Conservation (phyloP, 108 stramenopile genomes). For the Nitzschia sp. region DNA sequence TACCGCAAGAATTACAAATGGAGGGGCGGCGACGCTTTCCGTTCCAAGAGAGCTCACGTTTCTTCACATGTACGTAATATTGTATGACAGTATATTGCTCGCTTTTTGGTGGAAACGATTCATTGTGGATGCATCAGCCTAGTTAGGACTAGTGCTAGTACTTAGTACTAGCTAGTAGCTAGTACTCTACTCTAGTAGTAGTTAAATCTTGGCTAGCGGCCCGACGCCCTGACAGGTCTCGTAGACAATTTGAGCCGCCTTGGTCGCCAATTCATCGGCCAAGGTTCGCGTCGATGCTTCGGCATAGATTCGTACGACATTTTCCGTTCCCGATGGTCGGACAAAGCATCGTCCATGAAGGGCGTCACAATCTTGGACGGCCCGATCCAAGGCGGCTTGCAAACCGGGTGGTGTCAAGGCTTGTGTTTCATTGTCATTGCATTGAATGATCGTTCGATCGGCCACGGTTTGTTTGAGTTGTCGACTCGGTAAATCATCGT, state of each 20-base stretch:
- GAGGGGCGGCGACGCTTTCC: too few relatives aligned
- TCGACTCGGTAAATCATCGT: constrained; percentile 91
- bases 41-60: too few relatives aligned
- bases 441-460: constrained; percentile 79
- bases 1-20: too few relatives aligned
- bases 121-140: too few relatives aligned
- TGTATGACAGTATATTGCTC: too few relatives aligned
- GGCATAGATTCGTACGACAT: constrained; percentile 98
- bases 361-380: constrained; percentile 38
- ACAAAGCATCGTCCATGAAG: constrained; percentile 84
- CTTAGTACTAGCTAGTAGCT: too few relatives aligned
- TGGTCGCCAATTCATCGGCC: constrained; percentile 69
- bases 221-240: constrained; percentile 71
- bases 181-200: neutral
- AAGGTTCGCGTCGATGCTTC: constrained; percentile 76
- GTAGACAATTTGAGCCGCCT: constrained; percentile 72
- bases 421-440: constrained; percentile 91
- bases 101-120: too few relatives aligned
- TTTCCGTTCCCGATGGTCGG: constrained; percentile 98
- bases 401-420: constrained; percentile 72
- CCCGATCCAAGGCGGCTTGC: constrained; percentile 84
- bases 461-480: constrained; percentile 93
- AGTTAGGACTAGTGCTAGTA: too few relatives aligned
- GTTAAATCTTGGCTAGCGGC: constrained; percentile 16
- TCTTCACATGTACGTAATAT: too few relatives aligned